Evolutionary conservation across 1,139 yeast species (phyloP).

Genomic region (Lodderomyces orthopsilosis): DNA sequence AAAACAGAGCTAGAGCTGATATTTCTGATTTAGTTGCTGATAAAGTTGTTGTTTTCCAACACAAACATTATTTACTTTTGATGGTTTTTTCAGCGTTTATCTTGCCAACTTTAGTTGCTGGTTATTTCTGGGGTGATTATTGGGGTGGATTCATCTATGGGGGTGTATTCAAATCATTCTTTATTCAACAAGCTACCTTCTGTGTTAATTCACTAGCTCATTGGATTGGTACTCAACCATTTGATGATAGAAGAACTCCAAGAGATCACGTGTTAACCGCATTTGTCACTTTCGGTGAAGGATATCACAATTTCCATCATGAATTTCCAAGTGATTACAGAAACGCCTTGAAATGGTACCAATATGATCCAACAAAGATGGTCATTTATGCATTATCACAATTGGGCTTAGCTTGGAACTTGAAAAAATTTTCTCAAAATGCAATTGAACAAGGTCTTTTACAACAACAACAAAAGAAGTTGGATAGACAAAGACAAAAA

Average conservation of each 20-base stretch:
- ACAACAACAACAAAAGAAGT: conserved; percentile 95
- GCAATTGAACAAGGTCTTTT: conserved; percentile 95
- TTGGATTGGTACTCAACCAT: conserved; percentile 97
- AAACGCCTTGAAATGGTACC: conserved; percentile 97
- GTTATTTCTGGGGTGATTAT: conserved; percentile 83
- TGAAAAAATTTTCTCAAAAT: conserved; percentile 90
- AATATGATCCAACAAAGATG: conserved; percentile 94
- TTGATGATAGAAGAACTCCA: conserved; percentile 96
- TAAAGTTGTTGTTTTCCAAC: conserved; percentile 90
- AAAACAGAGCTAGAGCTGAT: conserved; percentile 93
- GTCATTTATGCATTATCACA: conserved; percentile 68
- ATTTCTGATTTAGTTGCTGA: conserved; percentile 88
- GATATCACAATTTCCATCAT: conserved; percentile 98
- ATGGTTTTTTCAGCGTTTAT: conserved; percentile 68
- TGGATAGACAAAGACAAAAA: conserved; percentile 72
- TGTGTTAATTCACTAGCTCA: conserved; percentile 98
- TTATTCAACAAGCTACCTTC: conserved; percentile 96
- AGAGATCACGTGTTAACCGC: conserved; percentile 96
- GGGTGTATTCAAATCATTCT: conserved; percentile 77
- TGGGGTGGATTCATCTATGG: conserved; percentile 92
- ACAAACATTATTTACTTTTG: conserved; percentile 76
- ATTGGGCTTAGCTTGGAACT: conserved; percentile 83
- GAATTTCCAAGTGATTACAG: conserved; percentile 98
- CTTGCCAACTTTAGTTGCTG: conserved; percentile 75
- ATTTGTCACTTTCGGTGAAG: conserved; percentile 94